Base-by-base conservation (phyloP, 75 land plant genomes). In the Cryptomeria japonica region DNA sequence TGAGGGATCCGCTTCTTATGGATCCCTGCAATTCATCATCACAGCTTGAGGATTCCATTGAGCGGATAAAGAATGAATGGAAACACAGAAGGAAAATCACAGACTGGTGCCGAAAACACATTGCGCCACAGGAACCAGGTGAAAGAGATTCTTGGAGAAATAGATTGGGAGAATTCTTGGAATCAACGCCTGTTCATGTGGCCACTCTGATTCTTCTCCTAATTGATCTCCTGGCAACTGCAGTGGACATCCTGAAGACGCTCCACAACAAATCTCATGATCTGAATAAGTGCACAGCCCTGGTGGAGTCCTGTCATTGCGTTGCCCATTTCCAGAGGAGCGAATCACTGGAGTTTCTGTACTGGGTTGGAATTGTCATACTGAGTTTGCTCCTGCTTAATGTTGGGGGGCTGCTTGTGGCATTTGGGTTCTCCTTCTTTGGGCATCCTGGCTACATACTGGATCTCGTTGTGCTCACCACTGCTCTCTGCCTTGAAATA, bases 401-500 rank as follows among this genome's bases (percentile, higher is more conserved):
- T 68, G 88, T 90, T 1, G 25, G 87, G 1, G 94, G 88, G n/a
- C 90, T 92, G 19, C 56, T 91, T 53, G 47, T 92, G 41, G 93
- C 94, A 2, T 72, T 94, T 53, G 96, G 94, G n/a, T 31, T 46
- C n/a, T 56, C 87, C 36, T 95, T 95, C 87, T 91, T 93, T 75
- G 3, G 78, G 64, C 88, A 94, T 53, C 92, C 93, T 5, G 94
- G 94, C n/a, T 88, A 89, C 42, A 86, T 94, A 31, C 88, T 95
- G 70, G 96, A 95, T 68, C 91, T 92, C 3, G 88, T 84, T 49
- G 96, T 94, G 80, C 92, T 94, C 58, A 72, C 88, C 22, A 92
- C 86, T 32, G 96, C 96, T 36, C 88, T 94, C 22, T 46, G 78
- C 68, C 87, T 95, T 86, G 96, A 95, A 87, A 87, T 89, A 39